phyloP scores from a whole-genome alignment of 1,284 basidiomycete genomes.

The Inonotus hispidus region DNA sequence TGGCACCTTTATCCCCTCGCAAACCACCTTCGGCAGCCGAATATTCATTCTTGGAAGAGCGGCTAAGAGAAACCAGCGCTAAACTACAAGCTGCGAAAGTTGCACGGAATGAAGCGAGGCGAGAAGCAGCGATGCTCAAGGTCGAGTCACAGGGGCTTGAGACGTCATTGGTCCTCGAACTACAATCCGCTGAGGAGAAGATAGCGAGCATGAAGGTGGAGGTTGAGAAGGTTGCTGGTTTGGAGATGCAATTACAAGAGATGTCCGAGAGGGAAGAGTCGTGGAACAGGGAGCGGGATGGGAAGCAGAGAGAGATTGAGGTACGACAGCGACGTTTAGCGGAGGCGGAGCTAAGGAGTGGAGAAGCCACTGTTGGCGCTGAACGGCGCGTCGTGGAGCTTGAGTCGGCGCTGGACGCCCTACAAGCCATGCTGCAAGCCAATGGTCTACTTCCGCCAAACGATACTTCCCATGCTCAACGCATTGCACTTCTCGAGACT shows the following conservation, averaged over 20 bases:
- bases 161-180: slow-evolving; percentile 54
- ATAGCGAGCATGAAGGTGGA: slow-evolving; percentile 5
- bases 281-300: slow-evolving; percentile 55
- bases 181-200: slow-evolving; percentile 55
- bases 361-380: slow-evolving; percentile 35
- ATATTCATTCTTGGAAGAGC: no score
- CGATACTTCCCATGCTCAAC: slow-evolving; percentile 45
- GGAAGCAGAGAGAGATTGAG: no score
- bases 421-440: slow-evolving; percentile 46
- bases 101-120: slow-evolving; percentile 53
- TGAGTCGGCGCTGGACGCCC: slow-evolving; percentile 38
- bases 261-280: slow-evolving; percentile 43
- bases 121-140: slow-evolving; percentile 53
- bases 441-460: slow-evolving; percentile 49
- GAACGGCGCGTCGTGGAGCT: slow-evolving; percentile 51
- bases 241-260: slow-evolving; percentile 45
- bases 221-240: slow-evolving; percentile 40
- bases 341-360: slow-evolving; percentile 41
- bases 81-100: slow-evolving; percentile 51
- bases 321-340: slow-evolving; percentile 39
- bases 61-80: slow-evolving; percentile 51
- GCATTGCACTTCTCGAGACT: no score
- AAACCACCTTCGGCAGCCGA: no score
- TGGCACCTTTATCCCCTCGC: no score
- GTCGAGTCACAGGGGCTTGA: slow-evolving; percentile 64